Base-by-base conservation (phyloP, 768 basidiomycete species). In the Boletus patriciae region DNA sequence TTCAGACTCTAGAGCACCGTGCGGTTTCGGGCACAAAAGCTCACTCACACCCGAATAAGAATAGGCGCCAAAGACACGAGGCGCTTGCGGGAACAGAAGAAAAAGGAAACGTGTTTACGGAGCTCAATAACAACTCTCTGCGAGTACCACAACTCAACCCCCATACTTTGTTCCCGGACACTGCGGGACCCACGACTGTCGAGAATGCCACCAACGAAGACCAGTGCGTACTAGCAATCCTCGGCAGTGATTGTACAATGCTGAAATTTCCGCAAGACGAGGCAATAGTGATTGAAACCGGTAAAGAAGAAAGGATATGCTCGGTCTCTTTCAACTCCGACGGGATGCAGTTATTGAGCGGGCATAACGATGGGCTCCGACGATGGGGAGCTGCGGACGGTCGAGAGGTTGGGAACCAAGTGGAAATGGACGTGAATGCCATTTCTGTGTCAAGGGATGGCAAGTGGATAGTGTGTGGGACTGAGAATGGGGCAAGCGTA, bases 391-490 rank as follows among this genome's bases (percentile, higher is more conserved):
- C 43, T 10, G 31, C 18, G 13, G 46, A 33, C 18, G 40, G 40
- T 36, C 34, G 1, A 18, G 33, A 27, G 15, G 51, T 25, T 3
- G 12, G 25, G 9, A 16, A n/a, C 1, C 37, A 12, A 51, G 10
- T n/a, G 38, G 7, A 1, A 23, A 3, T 4, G 15, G 1, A 11
- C 0, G 12, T 9, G 1, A 4, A 4, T 1, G 19, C 44, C 3
- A 21, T 46, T 18, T n/a, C 46, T 7, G 31, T 45, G 36, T 58
- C 57, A 0, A 33, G 18, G 9, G 43, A 58, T 27, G 1, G 7
- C 13, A 51, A 41, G 23, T 57, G 48, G 54, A 27, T 57, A 8
- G 58, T 50, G 2, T 34, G 46, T 1, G 58, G 25, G 12, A 41
- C 40, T 1, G 2, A 1, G 0, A 1, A 2, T 1, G 54, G 52